Base-by-base conservation (phyloP, 805 yeast genomes). In the Starmerella roubikii region DNA sequence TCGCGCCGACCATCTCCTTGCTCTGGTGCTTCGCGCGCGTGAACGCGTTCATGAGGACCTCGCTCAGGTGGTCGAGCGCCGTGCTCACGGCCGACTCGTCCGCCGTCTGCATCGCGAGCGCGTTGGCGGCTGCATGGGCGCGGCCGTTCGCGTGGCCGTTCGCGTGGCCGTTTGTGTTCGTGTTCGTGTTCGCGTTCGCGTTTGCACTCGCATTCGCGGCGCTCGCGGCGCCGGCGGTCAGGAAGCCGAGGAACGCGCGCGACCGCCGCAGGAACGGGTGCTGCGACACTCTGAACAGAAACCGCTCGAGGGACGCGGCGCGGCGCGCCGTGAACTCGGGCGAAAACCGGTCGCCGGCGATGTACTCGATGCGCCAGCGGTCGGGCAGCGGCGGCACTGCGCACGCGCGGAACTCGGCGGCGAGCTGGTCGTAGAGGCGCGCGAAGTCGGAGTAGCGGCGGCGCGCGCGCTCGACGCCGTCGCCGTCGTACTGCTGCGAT, bases 301-400 rank as follows among this genome's bases (percentile, higher is more conserved):
- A 91, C 43, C 88, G 66, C 49, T 78, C 74, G 32, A 88, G 64
- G 3, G 95, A 81, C 34, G 76, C 74, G 3, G 93, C 77, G 49
- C 98, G 65, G 55, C 82, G 81, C 44, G 68, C 65, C 0, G 94
- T 88, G 58, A 91, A 91, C 42, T 81, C 85, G 12, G 72, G 67
- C 21, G 88, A 75, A 56, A 88, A 88, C 28, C 97, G 67, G 52
- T 88, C 96, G 10, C 98, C 97, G 28, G 93, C 85, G 37, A 88
- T 68, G 59, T 91, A 88, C 56, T 88, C 94, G 50, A 88, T 66
- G 44, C 93, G 72, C 62, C 81, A 82, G 58, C 85, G 86, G 45
- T 88, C 93, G 0, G 98, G 98, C 38, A 88, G 66, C 12, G 97
- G 96, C 1, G 98, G 98, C 0, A 88, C 73, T 12, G 91, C 72